Percentiles rank a stretch among this genome's conserved stretches.
These are phyloP conservation scores for Collybiopsis luxurians DNA, from an alignment of 768 basidiomycete species.

Conservation along the genomic window DNA sequence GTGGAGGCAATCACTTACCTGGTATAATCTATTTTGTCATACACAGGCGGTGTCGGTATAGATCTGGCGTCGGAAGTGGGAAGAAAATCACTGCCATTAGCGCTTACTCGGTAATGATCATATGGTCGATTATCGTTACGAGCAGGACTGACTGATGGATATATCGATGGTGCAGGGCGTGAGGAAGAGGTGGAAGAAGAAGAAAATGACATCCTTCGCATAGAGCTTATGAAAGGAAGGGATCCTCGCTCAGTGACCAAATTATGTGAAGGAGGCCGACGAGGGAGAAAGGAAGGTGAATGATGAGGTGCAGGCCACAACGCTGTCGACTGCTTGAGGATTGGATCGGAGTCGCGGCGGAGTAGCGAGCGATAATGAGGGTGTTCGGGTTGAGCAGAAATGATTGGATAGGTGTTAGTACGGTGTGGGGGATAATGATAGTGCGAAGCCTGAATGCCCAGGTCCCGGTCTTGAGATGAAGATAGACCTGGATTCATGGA, in stretches of 20 bases:
- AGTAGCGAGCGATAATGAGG: neutral
- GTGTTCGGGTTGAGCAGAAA: neutral
- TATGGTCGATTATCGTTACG: neutral
- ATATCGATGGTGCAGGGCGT: neutral
- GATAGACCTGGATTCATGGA: neutral
- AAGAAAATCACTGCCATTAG: neutral
- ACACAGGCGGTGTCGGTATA: neutral
- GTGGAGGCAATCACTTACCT: neutral
- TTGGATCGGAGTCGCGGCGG: neutral
- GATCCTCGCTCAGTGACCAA: neutral
- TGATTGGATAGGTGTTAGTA: neutral
- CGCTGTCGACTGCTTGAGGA: neutral
- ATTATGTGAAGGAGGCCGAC: neutral
- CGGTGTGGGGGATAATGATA: neutral
- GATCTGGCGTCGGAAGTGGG: slow-evolving; percentile 8
- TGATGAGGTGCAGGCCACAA: neutral
- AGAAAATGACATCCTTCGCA: neutral
- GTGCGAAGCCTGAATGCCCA: neutral
- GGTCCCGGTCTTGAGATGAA: neutral
- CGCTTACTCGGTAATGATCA: neutral
- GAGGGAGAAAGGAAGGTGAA: neutral
- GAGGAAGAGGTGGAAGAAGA: too few species aligned
- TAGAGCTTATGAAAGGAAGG: slow-evolving; percentile 1
- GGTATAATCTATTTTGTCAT: neutral
- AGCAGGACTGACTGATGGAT: neutral